Percentiles rank a stretch among this genome's conserved stretches.
These are phyloP conservation scores for Nicotiana undulata DNA, from an alignment of 257 asterid species.

Conservation along the genomic window DNA sequence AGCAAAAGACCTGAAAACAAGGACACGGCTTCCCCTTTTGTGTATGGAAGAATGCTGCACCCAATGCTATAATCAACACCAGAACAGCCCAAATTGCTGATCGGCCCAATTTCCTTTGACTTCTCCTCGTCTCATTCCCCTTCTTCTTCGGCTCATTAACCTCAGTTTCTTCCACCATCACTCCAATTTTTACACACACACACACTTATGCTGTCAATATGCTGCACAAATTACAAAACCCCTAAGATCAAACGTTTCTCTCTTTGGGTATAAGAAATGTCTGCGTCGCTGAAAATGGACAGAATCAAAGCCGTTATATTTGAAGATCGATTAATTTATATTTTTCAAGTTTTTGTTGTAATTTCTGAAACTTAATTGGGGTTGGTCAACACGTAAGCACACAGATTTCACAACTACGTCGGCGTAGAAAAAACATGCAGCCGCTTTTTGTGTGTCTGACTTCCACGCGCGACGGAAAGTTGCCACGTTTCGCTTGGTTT, in stretches of 20 bases:
- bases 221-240: background rate
- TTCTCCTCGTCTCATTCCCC: constrained; percentile 19
- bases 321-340: background rate
- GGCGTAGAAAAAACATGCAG: background rate
- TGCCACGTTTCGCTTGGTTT: background rate
- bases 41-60: constrained; percentile 29
- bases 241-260: background rate
- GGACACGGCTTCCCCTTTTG: constrained; percentile 48
- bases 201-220: background rate
- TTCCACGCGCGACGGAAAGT: rapidly evolving
- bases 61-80: constrained; percentile 45
- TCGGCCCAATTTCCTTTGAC: constrained; percentile 37
- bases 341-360: background rate
- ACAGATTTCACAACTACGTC: background rate
- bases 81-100: constrained; percentile 40
- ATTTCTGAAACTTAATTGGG: background rate
- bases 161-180: constrained; percentile 64
- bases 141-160: constrained; percentile 20
- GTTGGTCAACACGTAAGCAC: constrained; percentile 7
- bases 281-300: background rate
- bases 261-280: background rate
- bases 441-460: background rate
- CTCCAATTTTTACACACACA: background rate
- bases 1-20: constrained; percentile 57
- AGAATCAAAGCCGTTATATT: background rate